Percentiles rank a stretch among this genome's conserved stretches.
Conservation (phyloP, 495 filamentous ascomycete genomes). For the Saxophila tyrrhenica region DNA sequence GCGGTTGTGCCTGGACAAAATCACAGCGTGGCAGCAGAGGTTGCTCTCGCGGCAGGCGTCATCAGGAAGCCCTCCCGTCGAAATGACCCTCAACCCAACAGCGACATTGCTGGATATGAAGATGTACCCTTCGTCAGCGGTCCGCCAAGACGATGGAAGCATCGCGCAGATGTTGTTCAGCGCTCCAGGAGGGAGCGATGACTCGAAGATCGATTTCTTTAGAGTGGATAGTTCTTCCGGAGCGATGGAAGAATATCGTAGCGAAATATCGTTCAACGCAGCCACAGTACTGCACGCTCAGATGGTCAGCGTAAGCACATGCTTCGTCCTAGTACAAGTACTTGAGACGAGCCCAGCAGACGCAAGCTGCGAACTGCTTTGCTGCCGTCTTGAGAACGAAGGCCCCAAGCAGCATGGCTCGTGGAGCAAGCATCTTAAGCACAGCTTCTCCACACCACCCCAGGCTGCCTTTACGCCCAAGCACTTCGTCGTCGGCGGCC, state of each 20-base stretch:
- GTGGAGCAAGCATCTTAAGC: neutral
- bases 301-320: neutral
- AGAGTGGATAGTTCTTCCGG: neutral
- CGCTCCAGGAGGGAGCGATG: neutral
- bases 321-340: neutral
- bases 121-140: neutral
- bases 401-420: too few species aligned
- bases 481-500: constrained; percentile 26
- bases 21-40: constrained; percentile 12
- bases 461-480: constrained; percentile 22
- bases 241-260: neutral
- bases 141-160: neutral
- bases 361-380: neutral
- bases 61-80: neutral
- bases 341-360: neutral
- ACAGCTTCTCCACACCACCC: constrained; percentile 15
- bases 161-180: neutral
- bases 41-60: neutral
- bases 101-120: neutral
- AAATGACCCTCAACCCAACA: neutral
- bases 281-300: neutral
- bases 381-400: neutral
- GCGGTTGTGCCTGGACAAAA: neutral
- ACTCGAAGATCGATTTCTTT: neutral
- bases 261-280: neutral